Evolutionary conservation across 768 basidiomycete genomes (phyloP).

Genomic region (Fomitopsis pulvina): DNA sequence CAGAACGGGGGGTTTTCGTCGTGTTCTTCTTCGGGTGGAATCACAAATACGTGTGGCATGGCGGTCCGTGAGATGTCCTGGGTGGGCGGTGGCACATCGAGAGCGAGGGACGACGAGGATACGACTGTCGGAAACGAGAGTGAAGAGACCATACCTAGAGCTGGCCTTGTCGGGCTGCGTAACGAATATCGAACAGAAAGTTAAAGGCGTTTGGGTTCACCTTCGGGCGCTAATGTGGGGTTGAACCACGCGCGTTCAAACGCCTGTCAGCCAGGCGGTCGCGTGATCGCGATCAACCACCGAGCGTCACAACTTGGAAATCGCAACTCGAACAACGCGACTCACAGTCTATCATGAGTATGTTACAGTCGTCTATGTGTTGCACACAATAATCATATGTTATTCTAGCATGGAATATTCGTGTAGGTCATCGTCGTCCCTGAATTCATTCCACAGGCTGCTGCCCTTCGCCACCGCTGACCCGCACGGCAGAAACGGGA

Average conservation of each 20-base stretch:
- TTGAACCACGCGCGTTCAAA: constrained; percentile 5
- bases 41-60: constrained; percentile 29
- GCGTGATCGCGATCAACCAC: constrained; percentile 5
- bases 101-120: constrained; percentile 10
- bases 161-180: constrained; percentile 7
- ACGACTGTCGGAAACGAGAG: constrained; percentile 18
- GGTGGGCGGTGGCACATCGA: constrained; percentile 22
- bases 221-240: neutral
- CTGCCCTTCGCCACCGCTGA: too few relatives aligned
- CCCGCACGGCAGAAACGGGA: too few relatives aligned
- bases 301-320: too few relatives aligned
- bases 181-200: neutral
- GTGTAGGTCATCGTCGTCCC: too few relatives aligned
- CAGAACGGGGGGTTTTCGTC: constrained; percentile 26
- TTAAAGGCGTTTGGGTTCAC: neutral
- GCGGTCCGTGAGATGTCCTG: constrained; percentile 17
- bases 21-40: constrained; percentile 32
- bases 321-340: too few relatives aligned
- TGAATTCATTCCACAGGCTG: too few relatives aligned
- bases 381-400: too few relatives aligned
- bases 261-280: constrained; percentile 1
- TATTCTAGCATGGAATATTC: too few relatives aligned
- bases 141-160: constrained; percentile 18
- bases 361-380: too few relatives aligned
- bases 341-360: too few relatives aligned